Conservation (phyloP, 2,329 filamentous ascomycete genomes). For the Penicillium hesseltinei region DNA sequence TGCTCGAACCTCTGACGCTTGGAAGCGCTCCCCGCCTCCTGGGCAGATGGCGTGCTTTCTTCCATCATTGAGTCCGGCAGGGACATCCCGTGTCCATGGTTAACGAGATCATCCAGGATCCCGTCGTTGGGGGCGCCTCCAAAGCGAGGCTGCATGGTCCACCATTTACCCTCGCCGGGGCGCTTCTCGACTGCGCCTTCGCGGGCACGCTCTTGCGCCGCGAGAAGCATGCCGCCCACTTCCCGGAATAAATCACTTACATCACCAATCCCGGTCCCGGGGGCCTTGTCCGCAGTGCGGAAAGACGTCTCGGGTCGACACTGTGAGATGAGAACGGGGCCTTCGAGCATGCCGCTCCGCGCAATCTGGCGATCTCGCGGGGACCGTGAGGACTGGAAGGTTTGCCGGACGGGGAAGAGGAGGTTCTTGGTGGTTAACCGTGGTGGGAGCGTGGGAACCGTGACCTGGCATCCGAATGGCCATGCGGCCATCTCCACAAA, state of each 20-base stretch:
- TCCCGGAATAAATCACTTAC: constrained; percentile 58
- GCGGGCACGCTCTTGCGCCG: constrained; percentile 60
- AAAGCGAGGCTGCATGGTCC: constrained; percentile 56
- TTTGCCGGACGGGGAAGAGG: constrained; percentile 58
- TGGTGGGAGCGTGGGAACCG: constrained; percentile 47
- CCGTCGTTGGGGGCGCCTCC: constrained; percentile 49
- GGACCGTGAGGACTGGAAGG: constrained; percentile 53
- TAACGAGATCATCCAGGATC: constrained; percentile 35
- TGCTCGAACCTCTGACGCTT: constrained; percentile 42
- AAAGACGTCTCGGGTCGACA: constrained; percentile 57
- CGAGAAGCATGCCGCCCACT: constrained; percentile 55
- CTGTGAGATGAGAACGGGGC: constrained; percentile 57
- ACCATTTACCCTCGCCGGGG: constrained; percentile 60
- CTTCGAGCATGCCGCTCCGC: constrained; percentile 56
- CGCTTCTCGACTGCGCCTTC: constrained; percentile 52
- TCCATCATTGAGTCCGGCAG: constrained; percentile 28
- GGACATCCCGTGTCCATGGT: constrained; percentile 28
- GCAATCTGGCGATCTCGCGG: constrained; percentile 54
- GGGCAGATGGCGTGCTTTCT: constrained; percentile 26
- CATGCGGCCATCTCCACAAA: constrained; percentile 59
- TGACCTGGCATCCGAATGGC: constrained; percentile 57
- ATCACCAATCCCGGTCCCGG: constrained; percentile 36
- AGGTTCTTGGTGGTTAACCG: constrained; percentile 50
- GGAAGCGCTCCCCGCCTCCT: constrained; percentile 32
- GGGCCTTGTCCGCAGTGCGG: constrained; percentile 33